Evolutionary conservation across 2,329 filamentous ascomycete genomes (phyloP).

Genomic region (Clarireedia hainanense): DNA sequence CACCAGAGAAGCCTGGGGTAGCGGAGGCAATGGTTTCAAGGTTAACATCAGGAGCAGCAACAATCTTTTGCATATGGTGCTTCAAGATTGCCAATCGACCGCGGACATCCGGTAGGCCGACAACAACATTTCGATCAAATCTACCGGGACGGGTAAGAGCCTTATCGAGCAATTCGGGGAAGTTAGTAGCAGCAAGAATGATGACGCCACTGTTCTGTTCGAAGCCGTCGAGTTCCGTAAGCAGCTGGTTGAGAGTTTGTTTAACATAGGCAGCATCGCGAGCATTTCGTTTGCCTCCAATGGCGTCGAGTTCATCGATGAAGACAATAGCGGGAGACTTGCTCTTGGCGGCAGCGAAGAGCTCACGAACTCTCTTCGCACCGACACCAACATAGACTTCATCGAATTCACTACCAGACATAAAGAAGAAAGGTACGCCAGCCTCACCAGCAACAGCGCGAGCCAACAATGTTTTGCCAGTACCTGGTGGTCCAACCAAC

Average conservation of each 20-base stretch:
- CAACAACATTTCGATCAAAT: constrained; percentile 87
- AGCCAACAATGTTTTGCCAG: constrained; percentile 92
- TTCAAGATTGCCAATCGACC: constrained; percentile 88
- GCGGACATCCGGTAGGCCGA: constrained; percentile 84
- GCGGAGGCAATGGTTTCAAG: constrained; percentile 75
- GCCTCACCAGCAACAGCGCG: constrained; percentile 94
- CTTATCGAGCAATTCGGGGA: constrained; percentile 89
- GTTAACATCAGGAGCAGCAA: constrained; percentile 72
- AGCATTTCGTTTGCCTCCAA: constrained; percentile 88
- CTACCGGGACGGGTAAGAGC: constrained; percentile 88
- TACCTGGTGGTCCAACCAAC: constrained; percentile 90
- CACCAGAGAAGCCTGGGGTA: constrained; percentile 87
- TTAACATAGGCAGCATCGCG: constrained; percentile 92
- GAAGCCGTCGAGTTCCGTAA: constrained; percentile 95
- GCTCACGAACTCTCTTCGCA: constrained; percentile 88
- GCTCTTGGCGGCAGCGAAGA: constrained; percentile 73
- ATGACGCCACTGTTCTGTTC: constrained; percentile 92
- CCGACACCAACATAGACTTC: constrained; percentile 97
- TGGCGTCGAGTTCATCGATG: constrained; percentile 89
- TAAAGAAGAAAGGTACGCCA: constrained; percentile 98
- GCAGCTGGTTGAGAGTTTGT: constrained; percentile 92
- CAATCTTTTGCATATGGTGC: constrained; percentile 89
- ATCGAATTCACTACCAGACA: constrained; percentile 98
- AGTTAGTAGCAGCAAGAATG: constrained; percentile 93
- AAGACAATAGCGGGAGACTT: constrained; percentile 93